phyloP scores from a whole-genome alignment of 2,329 filamentous ascomycete species.

The Sordariomycetes sp. region DNA sequence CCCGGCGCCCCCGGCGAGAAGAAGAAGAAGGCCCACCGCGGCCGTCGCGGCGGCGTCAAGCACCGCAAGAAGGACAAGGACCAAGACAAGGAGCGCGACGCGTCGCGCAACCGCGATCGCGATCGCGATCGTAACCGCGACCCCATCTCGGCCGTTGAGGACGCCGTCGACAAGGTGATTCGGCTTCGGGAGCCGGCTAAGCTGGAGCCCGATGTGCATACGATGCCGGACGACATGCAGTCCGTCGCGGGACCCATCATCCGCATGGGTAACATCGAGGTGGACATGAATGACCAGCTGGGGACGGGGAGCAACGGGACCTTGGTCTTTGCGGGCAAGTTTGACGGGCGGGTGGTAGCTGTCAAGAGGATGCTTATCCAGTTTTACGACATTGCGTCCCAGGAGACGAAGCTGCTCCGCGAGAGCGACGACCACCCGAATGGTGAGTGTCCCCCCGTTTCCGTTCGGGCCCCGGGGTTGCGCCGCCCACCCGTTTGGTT shows the following conservation, averaged over 20 bases:
- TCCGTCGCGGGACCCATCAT: constrained; percentile 46
- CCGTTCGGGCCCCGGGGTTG: too few species aligned
- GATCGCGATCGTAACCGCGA: constrained; percentile 38
- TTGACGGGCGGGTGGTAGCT: constrained; percentile 83
- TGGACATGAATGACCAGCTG: constrained; percentile 48
- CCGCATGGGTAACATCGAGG: constrained; percentile 50
- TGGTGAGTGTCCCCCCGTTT: too few species aligned
- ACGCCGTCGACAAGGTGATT: constrained; percentile 45
- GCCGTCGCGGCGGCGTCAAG: constrained; percentile 58
- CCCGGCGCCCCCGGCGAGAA: background rate
- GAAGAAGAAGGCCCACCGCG: constrained; percentile 45
- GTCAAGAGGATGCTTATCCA: constrained; percentile 95
- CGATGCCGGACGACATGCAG: constrained; percentile 41
- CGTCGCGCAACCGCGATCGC: constrained; percentile 16
- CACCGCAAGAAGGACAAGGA: constrained; percentile 47
- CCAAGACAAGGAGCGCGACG: constrained; percentile 21
- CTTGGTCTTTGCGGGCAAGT: constrained; percentile 86
- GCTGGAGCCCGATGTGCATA: constrained; percentile 49
- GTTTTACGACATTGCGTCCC: constrained; percentile 89
- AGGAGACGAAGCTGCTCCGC: constrained; percentile 79
- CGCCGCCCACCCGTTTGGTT: too few species aligned
- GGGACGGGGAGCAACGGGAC: constrained; percentile 92
- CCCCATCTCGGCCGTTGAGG: constrained; percentile 30
- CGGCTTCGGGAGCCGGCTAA: constrained; percentile 38
- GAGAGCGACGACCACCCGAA: constrained; percentile 95